phyloP scores from a whole-genome alignment of 768 basidiomycete genomes.

The Xerocomellus dryophilus region DNA sequence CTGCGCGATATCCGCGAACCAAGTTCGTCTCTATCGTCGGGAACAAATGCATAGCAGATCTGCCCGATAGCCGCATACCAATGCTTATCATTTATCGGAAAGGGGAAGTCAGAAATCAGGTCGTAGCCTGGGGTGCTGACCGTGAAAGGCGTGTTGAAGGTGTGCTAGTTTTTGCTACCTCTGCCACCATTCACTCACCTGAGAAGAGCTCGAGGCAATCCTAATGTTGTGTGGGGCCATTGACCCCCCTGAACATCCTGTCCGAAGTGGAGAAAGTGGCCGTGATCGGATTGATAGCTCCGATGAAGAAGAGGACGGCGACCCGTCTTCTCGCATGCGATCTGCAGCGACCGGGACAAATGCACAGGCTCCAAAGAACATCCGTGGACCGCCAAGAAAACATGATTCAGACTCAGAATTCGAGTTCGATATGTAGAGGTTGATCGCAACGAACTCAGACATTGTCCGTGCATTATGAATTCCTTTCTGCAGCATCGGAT shows the following conservation, averaged over 20 bases:
- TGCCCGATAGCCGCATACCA: slow-evolving; percentile 86
- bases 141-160: slow-evolving; percentile 75
- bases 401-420: slow-evolving; percentile 78
- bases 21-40: slow-evolving; percentile 97
- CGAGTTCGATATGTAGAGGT: slow-evolving; percentile 62
- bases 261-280: slow-evolving; percentile 21
- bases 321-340: slow-evolving; percentile 51
- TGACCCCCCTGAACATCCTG: slow-evolving; percentile 51
- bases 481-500: not conserved
- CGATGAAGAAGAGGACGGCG: slow-evolving; percentile 47
- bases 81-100: slow-evolving; percentile 91
- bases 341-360: slow-evolving; percentile 61
- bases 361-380: slow-evolving; percentile 48
- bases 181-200: not conserved
- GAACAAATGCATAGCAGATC: slow-evolving; percentile 92
- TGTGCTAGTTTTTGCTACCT: slow-evolving; percentile 30
- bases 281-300: slow-evolving; percentile 40
- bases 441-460: not conserved
- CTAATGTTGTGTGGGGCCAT: slow-evolving; percentile 65
- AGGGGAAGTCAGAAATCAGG: slow-evolving; percentile 86
- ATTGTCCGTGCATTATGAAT: not conserved
- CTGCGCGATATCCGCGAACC: slow-evolving; percentile 80
- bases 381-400: slow-evolving; percentile 48
- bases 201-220: slow-evolving; percentile 66
- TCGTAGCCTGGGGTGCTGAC: slow-evolving; percentile 82